Evolutionary conservation across 2,329 filamentous ascomycete genomes (phyloP).

Genomic region (Penicillium expansum): DNA sequence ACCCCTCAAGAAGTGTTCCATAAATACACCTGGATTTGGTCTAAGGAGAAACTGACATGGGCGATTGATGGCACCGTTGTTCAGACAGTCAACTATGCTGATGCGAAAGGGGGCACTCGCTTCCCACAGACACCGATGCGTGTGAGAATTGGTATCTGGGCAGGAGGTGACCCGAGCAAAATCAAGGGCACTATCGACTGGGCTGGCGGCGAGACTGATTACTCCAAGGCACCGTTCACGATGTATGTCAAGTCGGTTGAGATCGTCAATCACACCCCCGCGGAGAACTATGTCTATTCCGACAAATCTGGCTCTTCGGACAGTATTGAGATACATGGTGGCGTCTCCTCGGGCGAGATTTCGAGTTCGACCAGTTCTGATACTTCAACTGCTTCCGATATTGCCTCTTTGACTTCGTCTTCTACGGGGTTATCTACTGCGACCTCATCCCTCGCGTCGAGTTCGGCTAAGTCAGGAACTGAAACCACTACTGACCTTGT

Average conservation of each 20-base stretch:
- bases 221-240: background rate
- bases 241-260: background rate
- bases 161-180: background rate
- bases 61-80: background rate
- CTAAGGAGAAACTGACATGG: background rate
- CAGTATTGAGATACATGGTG: background rate
- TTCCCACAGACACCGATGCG: background rate
- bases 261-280: background rate
- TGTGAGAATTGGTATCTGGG: background rate
- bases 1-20: background rate
- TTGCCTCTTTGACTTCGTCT: background rate
- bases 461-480: background rate
- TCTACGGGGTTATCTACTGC: background rate
- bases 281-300: background rate
- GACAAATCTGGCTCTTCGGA: background rate
- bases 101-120: background rate
- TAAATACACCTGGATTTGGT: background rate
- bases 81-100: background rate
- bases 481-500: background rate
- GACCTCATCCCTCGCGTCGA: background rate
- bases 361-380: background rate
- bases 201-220: background rate
- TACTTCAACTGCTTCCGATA: background rate
- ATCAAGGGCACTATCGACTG: background rate
- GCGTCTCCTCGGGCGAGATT: background rate